Base-by-base conservation (phyloP, 768 basidiomycete species). In the Russula ochroleuca region DNA sequence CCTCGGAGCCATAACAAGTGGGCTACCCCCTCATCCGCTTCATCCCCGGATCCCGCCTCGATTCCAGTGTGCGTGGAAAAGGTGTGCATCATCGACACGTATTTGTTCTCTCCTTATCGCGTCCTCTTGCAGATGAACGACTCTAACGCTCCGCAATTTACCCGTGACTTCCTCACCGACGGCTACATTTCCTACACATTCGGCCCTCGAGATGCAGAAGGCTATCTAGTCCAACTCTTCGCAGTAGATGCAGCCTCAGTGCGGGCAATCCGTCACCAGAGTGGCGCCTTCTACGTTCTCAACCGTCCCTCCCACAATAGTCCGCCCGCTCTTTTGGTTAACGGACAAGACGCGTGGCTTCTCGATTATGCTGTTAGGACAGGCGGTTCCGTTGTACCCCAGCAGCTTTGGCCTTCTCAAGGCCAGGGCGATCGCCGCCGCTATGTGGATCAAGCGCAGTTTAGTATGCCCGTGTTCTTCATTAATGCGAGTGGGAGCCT, bases 131-230 rank as follows among this genome's bases (percentile, higher is more conserved):
- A 63, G 62, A 63, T 63, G 41, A 8, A 19, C 7, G 17, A 38
- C 38, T 5, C 41, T 1, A 17, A 43, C 40, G 40, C 40, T 43
- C 5, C 5, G 19, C 17, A 15, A 17, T 43, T 19, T 5, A 43
- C 17, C 10, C 25, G 2, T 15, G 23, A 43, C 33, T 19, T 49
- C 37, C 59, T 37, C 23, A 35, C 47, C 23, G 63, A 67, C 19
- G 59, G 66, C 14, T 65, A 60, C 55, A 55, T 67, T 23, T 9
- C 59, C 23, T 11, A 65, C 19, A 61, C 57, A n/a, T 67, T 67
- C 51, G 11, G 4, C 1, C 59, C 66, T 0, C 48, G 37, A 31
- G 19, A 10, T 25, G 54, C 59, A n/a, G 49, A 41, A 25, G 10
- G 35, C 0, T 67, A 58, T n/a, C 17, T 67, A 9, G 21, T 28